A percentile compares a stretch with the other conserved stretches of the same genome.
Conservation (phyloP, 106 monocot species). For the Dactylorhiza incarnata region DNA sequence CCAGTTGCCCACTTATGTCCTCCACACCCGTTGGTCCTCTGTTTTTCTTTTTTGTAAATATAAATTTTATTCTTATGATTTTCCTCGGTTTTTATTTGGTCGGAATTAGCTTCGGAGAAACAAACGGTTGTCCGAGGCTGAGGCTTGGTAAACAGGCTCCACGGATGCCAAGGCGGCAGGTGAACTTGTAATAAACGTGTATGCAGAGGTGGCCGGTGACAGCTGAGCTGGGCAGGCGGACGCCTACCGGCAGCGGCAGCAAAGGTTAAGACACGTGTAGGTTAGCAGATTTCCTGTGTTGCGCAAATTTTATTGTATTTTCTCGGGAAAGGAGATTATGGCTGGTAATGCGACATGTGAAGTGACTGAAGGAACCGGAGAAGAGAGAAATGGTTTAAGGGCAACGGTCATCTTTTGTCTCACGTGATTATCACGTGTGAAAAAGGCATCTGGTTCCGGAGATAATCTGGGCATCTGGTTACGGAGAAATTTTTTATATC, state of each 20-base stretch:
- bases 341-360: no score
- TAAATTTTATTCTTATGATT: constrained; percentile 1
- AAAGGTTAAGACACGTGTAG: not conserved
- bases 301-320: not conserved
- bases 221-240: not conserved
- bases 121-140: constrained; percentile 50
- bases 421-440: no score
- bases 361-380: no score
- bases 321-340: not conserved
- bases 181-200: no score
- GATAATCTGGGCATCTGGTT: no score
- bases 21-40: not conserved
- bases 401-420: no score
- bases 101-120: constrained; percentile 9
- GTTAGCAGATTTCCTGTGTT: not conserved
- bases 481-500: no score
- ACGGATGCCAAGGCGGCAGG: not conserved
- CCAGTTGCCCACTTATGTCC: not conserved
- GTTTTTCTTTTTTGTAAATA: constrained; percentile 3
- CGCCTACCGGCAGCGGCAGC: not conserved
- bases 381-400: no score
- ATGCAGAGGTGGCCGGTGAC: no score
- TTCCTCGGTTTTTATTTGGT: not conserved
- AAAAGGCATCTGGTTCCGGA: no score
- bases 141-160: not conserved